Conservation (phyloP, 2,329 filamentous ascomycete species). For the Clarireedia paspali region DNA sequence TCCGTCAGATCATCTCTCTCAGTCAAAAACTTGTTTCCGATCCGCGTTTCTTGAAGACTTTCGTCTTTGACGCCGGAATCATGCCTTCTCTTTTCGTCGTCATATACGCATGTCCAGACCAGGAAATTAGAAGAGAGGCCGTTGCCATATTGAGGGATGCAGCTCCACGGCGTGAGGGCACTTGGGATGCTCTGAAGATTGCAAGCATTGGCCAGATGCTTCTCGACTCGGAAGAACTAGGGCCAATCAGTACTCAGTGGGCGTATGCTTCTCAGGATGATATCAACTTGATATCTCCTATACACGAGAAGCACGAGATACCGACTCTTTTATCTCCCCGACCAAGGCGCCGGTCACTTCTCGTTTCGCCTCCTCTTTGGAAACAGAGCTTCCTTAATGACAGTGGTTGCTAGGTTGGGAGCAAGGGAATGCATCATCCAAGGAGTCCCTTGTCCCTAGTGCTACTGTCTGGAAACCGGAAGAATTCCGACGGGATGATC, state of each 20-base stretch:
- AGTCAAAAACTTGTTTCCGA: slow-evolving; percentile 9
- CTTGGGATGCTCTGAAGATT: slow-evolving; percentile 16
- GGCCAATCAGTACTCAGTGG: slow-evolving; percentile 1
- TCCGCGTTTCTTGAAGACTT: slow-evolving; percentile 15
- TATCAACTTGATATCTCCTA: slow-evolving; percentile 2
- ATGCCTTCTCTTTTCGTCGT: slow-evolving; percentile 18
- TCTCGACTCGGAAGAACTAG: slow-evolving; percentile 3
- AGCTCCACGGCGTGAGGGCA: slow-evolving; percentile 15
- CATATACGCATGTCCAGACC: slow-evolving; percentile 11
- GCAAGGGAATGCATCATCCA: too few relatives aligned
- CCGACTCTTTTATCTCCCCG: background rate
- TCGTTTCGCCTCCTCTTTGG: slow-evolving; percentile 7
- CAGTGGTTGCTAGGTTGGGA: background rate
- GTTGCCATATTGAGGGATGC: slow-evolving; percentile 12
- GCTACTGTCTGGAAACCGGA: too few relatives aligned
- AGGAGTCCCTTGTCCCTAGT: too few relatives aligned
- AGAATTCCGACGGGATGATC: too few relatives aligned
- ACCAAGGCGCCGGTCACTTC: slow-evolving; percentile 6
- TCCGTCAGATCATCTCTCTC: slow-evolving; percentile 15
- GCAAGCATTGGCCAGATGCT: slow-evolving; percentile 12
- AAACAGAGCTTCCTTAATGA: background rate
- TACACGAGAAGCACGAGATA: slow-evolving; percentile 1
- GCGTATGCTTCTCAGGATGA: background rate
- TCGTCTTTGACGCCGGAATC: slow-evolving; percentile 20
- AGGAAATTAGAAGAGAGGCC: slow-evolving; percentile 14